Evolutionary conservation across 163 green algal genomes (phyloP), one percentile per base, ranked within the genome.

Genomic region (Chlorella variabilis): DNA sequence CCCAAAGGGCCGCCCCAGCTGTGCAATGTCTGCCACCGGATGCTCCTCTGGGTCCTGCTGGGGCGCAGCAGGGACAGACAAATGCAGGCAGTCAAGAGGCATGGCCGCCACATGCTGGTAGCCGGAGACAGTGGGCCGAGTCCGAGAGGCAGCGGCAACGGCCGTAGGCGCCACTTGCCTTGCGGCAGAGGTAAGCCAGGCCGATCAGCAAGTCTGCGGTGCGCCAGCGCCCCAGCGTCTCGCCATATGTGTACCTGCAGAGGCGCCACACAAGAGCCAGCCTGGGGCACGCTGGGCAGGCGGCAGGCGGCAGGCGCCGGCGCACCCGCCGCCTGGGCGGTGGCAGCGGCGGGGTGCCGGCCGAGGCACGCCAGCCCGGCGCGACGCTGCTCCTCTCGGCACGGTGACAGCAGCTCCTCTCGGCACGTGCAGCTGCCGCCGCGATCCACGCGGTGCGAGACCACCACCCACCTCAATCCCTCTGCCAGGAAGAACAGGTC

Each of bases 141-240:
- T 29, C 15, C 54, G 23, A 9, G 23, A 62, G 23, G 5, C 15
- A n/a, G 23, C 20, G 25, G 54, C 54, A 63, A 29, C 18, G 54
- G 54, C 23, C 18, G 18, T 63, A 63, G 45, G 45, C 45, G 11
- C 11, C 45, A 54, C 68, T 11, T 31, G 51, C 73, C 73, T 80
- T 80, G n/a, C 93, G 84, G 2, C 89, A 90, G 21, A 97, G 81
- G 83, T 97, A 97, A 0, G 90, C 89, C 25, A 97, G 83, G 4
- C 94, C 94, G 42, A 97, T 91, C 65, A 97, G 91, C 69, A 97
- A 77, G 84, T 97, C 93, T 21, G 92, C 86, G 0, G 93, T 94
- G 54, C 91, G 89, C 93, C 93, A 97, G 9, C 90, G 82, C 3
- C 88, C 92, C 21, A 97, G 73, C 0, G 91, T 96, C 80, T 96